Conservation (phyloP, 179 eudicot species). For the Dionaea muscipula region DNA sequence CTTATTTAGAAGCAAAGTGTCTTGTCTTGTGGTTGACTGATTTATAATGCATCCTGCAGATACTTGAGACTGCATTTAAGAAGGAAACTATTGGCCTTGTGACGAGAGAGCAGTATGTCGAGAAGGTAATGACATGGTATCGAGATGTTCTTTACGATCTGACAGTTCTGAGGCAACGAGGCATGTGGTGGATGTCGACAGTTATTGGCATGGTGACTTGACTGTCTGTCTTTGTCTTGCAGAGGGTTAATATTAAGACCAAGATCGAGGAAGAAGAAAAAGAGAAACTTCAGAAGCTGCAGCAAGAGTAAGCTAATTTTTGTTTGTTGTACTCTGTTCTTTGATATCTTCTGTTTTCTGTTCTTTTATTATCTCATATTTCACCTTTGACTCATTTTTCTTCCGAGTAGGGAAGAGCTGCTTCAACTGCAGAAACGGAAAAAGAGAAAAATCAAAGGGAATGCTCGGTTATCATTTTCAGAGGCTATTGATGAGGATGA, state of each 20-base stretch:
- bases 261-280: slow-evolving; percentile 96
- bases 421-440: slow-evolving; percentile 76
- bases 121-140: slow-evolving; percentile 40
- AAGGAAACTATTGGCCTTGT: slow-evolving; percentile 96
- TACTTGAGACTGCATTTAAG: slow-evolving; percentile 94
- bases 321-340: background rate
- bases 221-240: slow-evolving; percentile 1
- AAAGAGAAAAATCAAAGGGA: slow-evolving; percentile 63
- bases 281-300: slow-evolving; percentile 81
- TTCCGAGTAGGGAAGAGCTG: slow-evolving; percentile 51
- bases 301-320: slow-evolving; percentile 62
- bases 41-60: slow-evolving; percentile 25
- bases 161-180: too few relatives aligned
- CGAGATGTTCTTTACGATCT: background rate
- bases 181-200: background rate
- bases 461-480: slow-evolving; percentile 62
- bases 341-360: background rate
- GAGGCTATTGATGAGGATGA: slow-evolving; percentile 66
- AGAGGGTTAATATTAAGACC: slow-evolving; percentile 79
- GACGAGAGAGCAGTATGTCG: slow-evolving; percentile 84
- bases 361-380: slow-evolving; percentile 1
- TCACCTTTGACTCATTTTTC: background rate
- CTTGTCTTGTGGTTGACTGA: background rate
- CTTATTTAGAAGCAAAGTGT: too few relatives aligned
- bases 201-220: too few relatives aligned